These are phyloP conservation scores for Ceratocystiopsis sp. DNA, from an alignment of 2,329 filamentous ascomycete genomes.

Conservation along the genomic window DNA sequence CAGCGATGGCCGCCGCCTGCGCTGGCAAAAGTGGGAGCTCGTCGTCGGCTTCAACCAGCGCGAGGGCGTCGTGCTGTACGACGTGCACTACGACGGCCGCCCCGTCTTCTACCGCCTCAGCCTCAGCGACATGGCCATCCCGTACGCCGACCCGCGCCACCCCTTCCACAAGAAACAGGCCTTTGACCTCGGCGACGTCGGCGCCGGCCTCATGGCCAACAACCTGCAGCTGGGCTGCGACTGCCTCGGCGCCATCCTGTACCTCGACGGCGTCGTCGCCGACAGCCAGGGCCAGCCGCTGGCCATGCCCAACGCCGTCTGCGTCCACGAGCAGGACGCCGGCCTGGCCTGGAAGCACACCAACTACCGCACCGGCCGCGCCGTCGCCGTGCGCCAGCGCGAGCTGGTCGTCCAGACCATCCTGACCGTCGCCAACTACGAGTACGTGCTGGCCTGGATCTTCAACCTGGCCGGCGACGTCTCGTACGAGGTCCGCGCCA, in stretches of 20 bases:
- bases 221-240: conserved; percentile 54
- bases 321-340: conserved; percentile 54
- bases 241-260: conserved; percentile 48
- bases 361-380: conserved; percentile 46
- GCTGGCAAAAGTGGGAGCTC: conserved; percentile 55
- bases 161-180: conserved; percentile 56
- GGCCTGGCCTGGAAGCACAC: conserved; percentile 58
- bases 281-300: conserved; percentile 33
- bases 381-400: conserved; percentile 36
- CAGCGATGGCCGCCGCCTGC: conserved; percentile 22
- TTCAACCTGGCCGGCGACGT: conserved; percentile 46
- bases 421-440: conserved; percentile 49
- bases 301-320: conserved; percentile 37
- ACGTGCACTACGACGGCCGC: conserved; percentile 48
- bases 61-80: conserved; percentile 54
- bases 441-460: conserved; percentile 36
- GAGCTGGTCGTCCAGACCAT: too few species aligned
- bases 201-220: conserved; percentile 49
- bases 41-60: conserved; percentile 52
- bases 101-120: conserved; percentile 50
- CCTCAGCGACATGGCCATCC: conserved; percentile 52
- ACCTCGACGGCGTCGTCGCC: conserved; percentile 39
- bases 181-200: conserved; percentile 56
- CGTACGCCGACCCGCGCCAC: conserved; percentile 45
- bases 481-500: conserved; percentile 43